Base-by-base conservation (phyloP, 768 basidiomycete species). In the Pilatotrama ljubarskyi region DNA sequence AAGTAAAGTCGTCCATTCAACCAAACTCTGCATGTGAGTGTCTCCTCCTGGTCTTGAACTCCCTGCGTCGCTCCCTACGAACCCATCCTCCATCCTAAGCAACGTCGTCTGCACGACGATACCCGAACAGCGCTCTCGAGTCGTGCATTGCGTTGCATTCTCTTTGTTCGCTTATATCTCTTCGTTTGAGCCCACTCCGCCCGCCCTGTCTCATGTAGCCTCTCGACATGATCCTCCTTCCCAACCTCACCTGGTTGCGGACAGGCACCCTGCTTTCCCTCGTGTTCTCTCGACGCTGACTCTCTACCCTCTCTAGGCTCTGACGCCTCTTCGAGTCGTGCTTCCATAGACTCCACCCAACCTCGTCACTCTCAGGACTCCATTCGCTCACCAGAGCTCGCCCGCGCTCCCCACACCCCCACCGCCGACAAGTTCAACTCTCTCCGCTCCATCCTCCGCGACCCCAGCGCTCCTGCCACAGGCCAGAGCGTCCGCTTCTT, bases 401-500 rank as follows among this genome's bases (percentile, higher is more conserved):
- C 61, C 58, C 58, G 56, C 40, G 52, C 74, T n/a, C 69, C 77
- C 67, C 61, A 69, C 66, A 70, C 76, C 67, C 54, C 76, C 59
- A 22, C 70, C 44, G 76, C 79, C 24, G 72, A 74, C 36, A 57
- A 63, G 58, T 78, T 73, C 58, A 80, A 79, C 52, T 89, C 88
- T 13, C 77, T 87, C 5, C 83, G 88, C 14, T 90, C 88, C 15
- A 91, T 91, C 63, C 78, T 91, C 25, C 85, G 87, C 41, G 84
- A 86, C 61, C 82, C 80, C 3, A 84, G 84, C 47, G 87, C 88
- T 0, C 89, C 89, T 15, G 88, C 85, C 3, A 88, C 87, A 11
- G 88, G 89, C n/a, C 85, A 86, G 69, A 90, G 84, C 60, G 89
- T 91, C 41, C 84, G 89, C 6, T 90, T 91, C 75, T 89, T 90